A percentile compares a stretch with the other conserved stretches of the same genome.
Evolutionary conservation across 495 filamentous ascomycete species (phyloP).

Genomic region (Apodospora peruviana): DNA sequence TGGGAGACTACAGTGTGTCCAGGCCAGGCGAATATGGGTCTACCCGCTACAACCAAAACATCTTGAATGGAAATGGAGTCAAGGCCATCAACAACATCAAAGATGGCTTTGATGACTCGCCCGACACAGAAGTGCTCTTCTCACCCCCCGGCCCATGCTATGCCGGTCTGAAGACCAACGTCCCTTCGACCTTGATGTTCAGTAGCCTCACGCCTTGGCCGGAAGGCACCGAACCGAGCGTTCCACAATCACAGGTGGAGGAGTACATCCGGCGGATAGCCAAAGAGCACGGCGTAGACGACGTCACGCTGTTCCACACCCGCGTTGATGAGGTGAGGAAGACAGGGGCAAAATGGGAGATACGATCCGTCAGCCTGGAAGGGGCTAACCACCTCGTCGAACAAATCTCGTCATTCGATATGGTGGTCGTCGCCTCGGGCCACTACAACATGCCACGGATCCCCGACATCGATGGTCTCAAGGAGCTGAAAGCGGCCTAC

Average conservation of each 20-base stretch:
- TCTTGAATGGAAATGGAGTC: neutral
- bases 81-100: neutral
- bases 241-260: slow-evolving; percentile 50
- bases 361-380: slow-evolving; percentile 36
- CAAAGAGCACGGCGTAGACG: slow-evolving; percentile 39
- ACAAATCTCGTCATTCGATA: slow-evolving; percentile 42
- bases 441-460: slow-evolving; percentile 55
- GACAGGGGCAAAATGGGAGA: slow-evolving; percentile 41
- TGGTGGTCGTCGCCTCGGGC: slow-evolving; percentile 52
- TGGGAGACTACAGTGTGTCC: slow-evolving; percentile 18
- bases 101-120: neutral
- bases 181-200: slow-evolving; percentile 55
- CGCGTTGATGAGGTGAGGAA: slow-evolving; percentile 52
- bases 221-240: slow-evolving; percentile 49
- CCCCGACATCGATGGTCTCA: slow-evolving; percentile 50
- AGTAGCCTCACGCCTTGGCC: slow-evolving; percentile 57
- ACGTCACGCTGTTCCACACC: slow-evolving; percentile 48
- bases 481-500: slow-evolving; percentile 47
- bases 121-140: slow-evolving; percentile 16
- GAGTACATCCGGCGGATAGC: slow-evolving; percentile 57
- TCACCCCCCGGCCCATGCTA: slow-evolving; percentile 47
- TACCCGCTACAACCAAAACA: slow-evolving; percentile 4
- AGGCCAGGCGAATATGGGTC: slow-evolving; percentile 14
- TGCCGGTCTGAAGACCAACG: slow-evolving; percentile 58
- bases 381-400: slow-evolving; percentile 3